Base-by-base conservation (phyloP, 1,284 basidiomycete genomes). In the Puccinia coronata region DNA sequence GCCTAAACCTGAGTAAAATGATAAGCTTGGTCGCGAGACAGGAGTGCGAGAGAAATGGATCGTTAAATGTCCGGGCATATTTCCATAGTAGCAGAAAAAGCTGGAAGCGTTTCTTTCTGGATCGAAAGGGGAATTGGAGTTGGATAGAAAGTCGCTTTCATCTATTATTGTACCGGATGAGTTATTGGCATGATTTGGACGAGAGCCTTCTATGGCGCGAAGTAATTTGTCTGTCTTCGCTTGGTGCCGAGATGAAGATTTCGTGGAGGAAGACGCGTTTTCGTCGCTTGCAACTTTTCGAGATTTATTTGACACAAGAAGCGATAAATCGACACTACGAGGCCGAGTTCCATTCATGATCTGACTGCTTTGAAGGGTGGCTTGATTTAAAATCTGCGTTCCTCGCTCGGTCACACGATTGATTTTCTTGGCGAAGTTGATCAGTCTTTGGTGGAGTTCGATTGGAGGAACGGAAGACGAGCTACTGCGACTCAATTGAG, bases 61-160 rank as follows among this genome's bases (percentile, higher is more conserved):
- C n/a, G 53, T 75, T 31, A 75, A 31, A 41, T 75, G 57, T 18
- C 73, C 73, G n/a, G 73, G 73, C 73, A 75, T 75, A 14, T 63
- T 63, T 6, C 73, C 73, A 47, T 61, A 75, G 25, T 75, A 75
- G 41, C 73, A 75, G 41, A 75, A 75, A 57, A 75, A 75, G 31
- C 73, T 75, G 1, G 73, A 43, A 5, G 55, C 31, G 25, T 55
- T 73, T 25, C 31, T 57, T 73, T 73, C 71, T 8, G 53, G 71
- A 39, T 53, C 36, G n/a, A 41, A 51, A 5, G 51, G 51, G 31
- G 71, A 73, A 53, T 73, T 57, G 36, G 51, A 25, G 47, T 34
- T 73, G 3, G 51, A 41, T 39, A 73, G 25, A 51, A 34, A 57
- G 31, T 36, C 36, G n/a, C 36, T 28, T 8, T 39, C 71, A 55